Conservation (phyloP, 495 filamentous ascomycete species). For the Clavariopsis aquatica region DNA sequence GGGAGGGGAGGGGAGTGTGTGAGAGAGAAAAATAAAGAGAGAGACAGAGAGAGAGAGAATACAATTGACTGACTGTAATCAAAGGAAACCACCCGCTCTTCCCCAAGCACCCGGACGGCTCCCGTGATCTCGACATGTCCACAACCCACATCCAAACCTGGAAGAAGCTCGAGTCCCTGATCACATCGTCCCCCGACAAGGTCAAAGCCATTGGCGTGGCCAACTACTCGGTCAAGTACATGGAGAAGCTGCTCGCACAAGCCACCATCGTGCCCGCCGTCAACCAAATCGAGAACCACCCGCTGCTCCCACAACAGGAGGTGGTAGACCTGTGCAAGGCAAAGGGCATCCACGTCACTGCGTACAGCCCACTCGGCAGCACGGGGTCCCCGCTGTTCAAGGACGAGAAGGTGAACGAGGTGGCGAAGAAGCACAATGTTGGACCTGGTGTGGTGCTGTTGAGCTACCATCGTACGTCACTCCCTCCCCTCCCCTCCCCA, state of each 20-base stretch:
- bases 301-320: slow-evolving; percentile 80
- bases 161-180: slow-evolving; percentile 76
- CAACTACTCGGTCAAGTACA: slow-evolving; percentile 74
- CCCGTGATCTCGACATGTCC: slow-evolving; percentile 64
- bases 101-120: slow-evolving; percentile 70
- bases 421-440: slow-evolving; percentile 69
- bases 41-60: neutral
- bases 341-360: slow-evolving; percentile 75
- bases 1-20: too few species aligned
- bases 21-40: neutral
- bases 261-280: slow-evolving; percentile 71
- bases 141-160: slow-evolving; percentile 73
- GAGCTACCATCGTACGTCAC: slow-evolving; percentile 69
- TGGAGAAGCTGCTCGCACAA: slow-evolving; percentile 70
- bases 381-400: slow-evolving; percentile 73
- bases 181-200: slow-evolving; percentile 62
- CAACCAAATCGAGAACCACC: slow-evolving; percentile 92
- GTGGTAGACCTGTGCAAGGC: slow-evolving; percentile 73
- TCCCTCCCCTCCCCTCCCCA: neutral
- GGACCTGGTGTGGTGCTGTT: slow-evolving; percentile 64
- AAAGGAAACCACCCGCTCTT: slow-evolving; percentile 73
- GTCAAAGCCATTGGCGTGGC: slow-evolving; percentile 76
- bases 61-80: neutral
- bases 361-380: slow-evolving; percentile 75
- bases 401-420: slow-evolving; percentile 65